Evolutionary conservation across 345 rosid species (phyloP).

Genomic region (Ricinus communis): DNA sequence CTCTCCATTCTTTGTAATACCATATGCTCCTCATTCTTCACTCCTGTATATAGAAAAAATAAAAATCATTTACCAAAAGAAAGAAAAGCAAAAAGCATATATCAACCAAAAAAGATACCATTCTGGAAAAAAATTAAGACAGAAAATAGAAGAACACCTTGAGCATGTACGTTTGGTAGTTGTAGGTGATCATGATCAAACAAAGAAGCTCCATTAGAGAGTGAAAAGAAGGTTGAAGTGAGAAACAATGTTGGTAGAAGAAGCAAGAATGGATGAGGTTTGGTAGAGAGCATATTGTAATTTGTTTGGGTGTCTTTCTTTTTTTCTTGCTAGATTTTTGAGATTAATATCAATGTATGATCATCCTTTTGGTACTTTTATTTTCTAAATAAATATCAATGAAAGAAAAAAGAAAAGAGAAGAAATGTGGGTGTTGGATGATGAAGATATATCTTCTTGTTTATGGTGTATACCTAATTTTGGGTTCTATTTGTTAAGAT

Average conservation of each 20-base stretch:
- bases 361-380: no score
- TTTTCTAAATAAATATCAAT: not conserved
- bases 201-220: not conserved
- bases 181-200: not conserved
- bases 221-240: conserved; percentile 1
- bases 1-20: not conserved
- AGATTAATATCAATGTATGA: not conserved
- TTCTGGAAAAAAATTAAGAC: no score
- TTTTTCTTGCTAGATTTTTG: not conserved
- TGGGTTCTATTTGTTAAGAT: conserved; percentile 12
- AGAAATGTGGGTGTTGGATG: not conserved
- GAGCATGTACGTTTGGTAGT: not conserved
- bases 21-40: not conserved
- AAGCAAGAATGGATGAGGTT: not conserved
- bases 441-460: not conserved
- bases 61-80: not conserved
- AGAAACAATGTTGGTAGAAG: conserved; percentile 5
- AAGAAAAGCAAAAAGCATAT: not conserved
- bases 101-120: no score
- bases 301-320: not conserved
- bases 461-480: conserved; percentile 13
- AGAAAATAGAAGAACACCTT: not conserved
- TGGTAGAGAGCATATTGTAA: conserved; percentile 3
- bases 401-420: not conserved
- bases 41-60: not conserved